Conservation (phyloP, 371 early-diverging fungal genomes). For the Mortierella sp. region DNA sequence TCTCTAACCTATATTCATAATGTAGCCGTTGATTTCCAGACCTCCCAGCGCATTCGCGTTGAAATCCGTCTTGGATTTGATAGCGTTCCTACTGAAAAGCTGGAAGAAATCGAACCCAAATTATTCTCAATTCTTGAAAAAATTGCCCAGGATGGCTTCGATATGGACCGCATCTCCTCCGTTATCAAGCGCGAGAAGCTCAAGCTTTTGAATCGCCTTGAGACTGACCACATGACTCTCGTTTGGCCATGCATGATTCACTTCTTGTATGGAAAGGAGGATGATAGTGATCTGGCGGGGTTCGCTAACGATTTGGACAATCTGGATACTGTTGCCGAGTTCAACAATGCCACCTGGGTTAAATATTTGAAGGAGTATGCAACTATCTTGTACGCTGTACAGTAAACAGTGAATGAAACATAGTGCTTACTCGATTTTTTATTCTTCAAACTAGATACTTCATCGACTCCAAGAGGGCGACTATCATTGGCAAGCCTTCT, state of each 20-base stretch:
- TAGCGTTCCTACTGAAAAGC: slow-evolving; percentile 74
- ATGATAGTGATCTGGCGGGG: slow-evolving; percentile 65
- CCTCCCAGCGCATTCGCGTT: slow-evolving; percentile 67
- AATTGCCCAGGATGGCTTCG: slow-evolving; percentile 68
- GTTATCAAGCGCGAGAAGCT: slow-evolving; percentile 72
- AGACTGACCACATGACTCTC: slow-evolving; percentile 49
- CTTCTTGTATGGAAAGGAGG: slow-evolving; percentile 70
- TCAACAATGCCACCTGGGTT: slow-evolving; percentile 66
- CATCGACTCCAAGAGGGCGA: slow-evolving; percentile 66
- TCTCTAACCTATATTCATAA: not conserved
- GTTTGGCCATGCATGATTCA: slow-evolving; percentile 60
- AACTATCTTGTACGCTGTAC: not conserved
- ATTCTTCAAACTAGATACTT: slow-evolving; percentile 60
- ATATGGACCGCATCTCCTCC: slow-evolving; percentile 73
- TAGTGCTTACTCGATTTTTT: no score
- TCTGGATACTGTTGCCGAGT: slow-evolving; percentile 61
- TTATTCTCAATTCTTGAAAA: slow-evolving; percentile 64
- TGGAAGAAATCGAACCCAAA: slow-evolving; percentile 64
- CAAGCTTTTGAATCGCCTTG: slow-evolving; percentile 58
- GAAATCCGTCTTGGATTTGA: slow-evolving; percentile 66
- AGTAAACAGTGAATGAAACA: not conserved
- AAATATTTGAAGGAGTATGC: slow-evolving; percentile 65
- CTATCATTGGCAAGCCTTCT: slow-evolving; percentile 72
- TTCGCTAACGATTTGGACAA: slow-evolving; percentile 66
- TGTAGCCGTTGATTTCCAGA: slow-evolving; percentile 67